These are phyloP conservation scores for Taxawa tesnikishii DNA, from an alignment of 2,329 filamentous ascomycete species.

Conservation along the genomic window DNA sequence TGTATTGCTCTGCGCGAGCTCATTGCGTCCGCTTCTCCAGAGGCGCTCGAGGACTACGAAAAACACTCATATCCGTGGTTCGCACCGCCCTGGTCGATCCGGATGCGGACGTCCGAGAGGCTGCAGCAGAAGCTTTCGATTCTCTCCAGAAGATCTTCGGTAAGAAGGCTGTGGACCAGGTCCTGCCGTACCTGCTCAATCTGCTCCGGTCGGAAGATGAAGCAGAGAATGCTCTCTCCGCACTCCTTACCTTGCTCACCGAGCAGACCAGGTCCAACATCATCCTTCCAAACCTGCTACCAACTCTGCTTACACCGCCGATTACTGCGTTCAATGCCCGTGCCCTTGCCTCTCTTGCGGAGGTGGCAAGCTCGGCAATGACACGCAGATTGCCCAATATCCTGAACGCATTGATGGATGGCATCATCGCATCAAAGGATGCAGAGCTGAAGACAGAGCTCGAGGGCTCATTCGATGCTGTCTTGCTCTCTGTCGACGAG, in stretches of 20 bases:
- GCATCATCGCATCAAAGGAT: constrained; percentile 67
- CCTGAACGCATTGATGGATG: constrained; percentile 88
- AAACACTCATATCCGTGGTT: constrained; percentile 87
- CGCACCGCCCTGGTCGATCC: constrained; percentile 84
- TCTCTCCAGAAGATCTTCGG: constrained; percentile 85
- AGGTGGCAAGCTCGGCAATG: constrained; percentile 84
- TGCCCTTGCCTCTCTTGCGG: constrained; percentile 81
- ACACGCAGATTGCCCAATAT: constrained; percentile 80
- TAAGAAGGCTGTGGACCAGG: constrained; percentile 90
- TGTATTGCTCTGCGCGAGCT: constrained; percentile 92
- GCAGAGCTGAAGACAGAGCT: constrained; percentile 64
- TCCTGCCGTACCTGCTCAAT: constrained; percentile 81
- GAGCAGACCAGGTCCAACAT: constrained; percentile 91
- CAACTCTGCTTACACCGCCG: constrained; percentile 78
- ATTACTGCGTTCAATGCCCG: constrained; percentile 93
- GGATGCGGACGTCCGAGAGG: constrained; percentile 81
- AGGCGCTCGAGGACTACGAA: constrained; percentile 86
- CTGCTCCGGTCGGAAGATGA: constrained; percentile 77
- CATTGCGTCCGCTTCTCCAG: constrained; percentile 75
- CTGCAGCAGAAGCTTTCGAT: constrained; percentile 94
- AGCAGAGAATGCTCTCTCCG: constrained; percentile 84
- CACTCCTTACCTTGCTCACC: constrained; percentile 84
- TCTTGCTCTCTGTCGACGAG: constrained; percentile 87
- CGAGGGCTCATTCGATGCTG: constrained; percentile 70
- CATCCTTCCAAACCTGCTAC: constrained; percentile 90